Evolutionary conservation across 2,329 filamentous ascomycete genomes (phyloP).

Genomic region (Didymella segeticola): DNA sequence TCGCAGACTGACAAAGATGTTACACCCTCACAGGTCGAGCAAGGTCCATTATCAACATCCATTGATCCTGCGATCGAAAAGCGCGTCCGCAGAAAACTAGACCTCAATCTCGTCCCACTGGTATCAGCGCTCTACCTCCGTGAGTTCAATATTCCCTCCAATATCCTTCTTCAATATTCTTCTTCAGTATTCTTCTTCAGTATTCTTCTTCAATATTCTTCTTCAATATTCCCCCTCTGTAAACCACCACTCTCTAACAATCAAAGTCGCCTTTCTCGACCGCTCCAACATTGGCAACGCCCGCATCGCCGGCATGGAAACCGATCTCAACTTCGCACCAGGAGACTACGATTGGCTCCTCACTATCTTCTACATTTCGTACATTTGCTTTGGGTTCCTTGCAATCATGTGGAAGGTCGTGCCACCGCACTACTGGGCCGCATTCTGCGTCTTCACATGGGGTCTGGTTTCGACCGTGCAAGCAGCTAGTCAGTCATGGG

Average conservation of each 20-base stretch:
- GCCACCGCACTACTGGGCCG: conserved; percentile 47
- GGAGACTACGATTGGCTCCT: conserved; percentile 45
- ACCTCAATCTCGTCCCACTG: conserved; percentile 41
- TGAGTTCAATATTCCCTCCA: conserved; percentile 22
- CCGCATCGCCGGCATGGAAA: conserved; percentile 50
- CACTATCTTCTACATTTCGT: conserved; percentile 50
- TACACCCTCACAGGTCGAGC: conserved; percentile 10
- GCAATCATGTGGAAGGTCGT: conserved; percentile 48
- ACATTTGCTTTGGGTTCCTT: conserved; percentile 47
- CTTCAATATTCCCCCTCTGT: no score
- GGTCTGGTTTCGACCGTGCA: conserved; percentile 44
- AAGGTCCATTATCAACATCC: not conserved
- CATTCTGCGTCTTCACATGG: conserved; percentile 46
- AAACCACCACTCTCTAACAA: not conserved
- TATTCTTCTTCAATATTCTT: no score
- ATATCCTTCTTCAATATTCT: no score
- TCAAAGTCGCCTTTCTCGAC: conserved; percentile 35
- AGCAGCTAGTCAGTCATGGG: conserved; percentile 39
- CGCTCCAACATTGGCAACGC: conserved; percentile 51
- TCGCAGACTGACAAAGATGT: conserved; percentile 2
- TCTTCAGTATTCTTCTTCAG: no score
- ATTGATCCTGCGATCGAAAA: conserved; percentile 33
- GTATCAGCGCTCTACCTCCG: conserved; percentile 44
- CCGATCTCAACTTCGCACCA: conserved; percentile 38
- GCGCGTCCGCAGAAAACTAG: conserved; percentile 39